Evolutionary conservation across 441 rosid genomes (phyloP).

Genomic region (Jatropha multifida): DNA sequence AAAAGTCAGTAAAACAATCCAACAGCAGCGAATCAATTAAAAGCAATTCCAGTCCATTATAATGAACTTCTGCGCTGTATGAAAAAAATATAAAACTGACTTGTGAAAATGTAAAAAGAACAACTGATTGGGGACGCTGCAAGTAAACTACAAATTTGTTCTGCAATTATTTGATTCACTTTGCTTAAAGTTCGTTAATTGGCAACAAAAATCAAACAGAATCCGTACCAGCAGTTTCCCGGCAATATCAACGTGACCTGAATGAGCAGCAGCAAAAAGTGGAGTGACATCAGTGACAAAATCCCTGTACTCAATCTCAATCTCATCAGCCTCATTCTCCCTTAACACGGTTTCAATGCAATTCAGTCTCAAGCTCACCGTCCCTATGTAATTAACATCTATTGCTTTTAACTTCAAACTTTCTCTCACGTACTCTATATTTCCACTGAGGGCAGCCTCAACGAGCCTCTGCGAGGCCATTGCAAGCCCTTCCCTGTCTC

Average conservation of each 20-base stretch:
- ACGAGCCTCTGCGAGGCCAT: constrained; percentile 26
- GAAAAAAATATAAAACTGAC: background rate
- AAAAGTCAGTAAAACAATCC: background rate
- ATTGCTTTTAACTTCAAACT: constrained; percentile 17
- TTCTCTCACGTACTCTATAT: constrained; percentile 20
- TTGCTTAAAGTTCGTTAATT: background rate
- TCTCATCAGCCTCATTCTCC: constrained; percentile 39
- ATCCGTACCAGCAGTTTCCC: constrained; percentile 33
- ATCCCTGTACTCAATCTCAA: constrained; percentile 30
- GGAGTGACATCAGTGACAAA: constrained; percentile 42
- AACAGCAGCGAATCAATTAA: background rate
- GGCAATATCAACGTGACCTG: constrained; percentile 34
- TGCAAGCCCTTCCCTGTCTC: constrained; percentile 27
- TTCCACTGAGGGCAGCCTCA: constrained; percentile 34
- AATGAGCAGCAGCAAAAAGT: constrained; percentile 37
- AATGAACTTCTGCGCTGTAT: background rate
- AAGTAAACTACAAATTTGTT: background rate
- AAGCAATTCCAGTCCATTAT: background rate
- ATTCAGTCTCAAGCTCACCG: constrained; percentile 32
- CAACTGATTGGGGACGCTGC: background rate
- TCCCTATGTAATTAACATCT: constrained; percentile 36
- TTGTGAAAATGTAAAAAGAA: no score
- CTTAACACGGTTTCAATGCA: constrained; percentile 30
- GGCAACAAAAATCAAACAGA: background rate
- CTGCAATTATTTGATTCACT: background rate